A percentile compares a stretch with the other conserved stretches of the same genome.
Evolutionary conservation across 441 rosid species (phyloP).

Genomic region (Populus hybrid): DNA sequence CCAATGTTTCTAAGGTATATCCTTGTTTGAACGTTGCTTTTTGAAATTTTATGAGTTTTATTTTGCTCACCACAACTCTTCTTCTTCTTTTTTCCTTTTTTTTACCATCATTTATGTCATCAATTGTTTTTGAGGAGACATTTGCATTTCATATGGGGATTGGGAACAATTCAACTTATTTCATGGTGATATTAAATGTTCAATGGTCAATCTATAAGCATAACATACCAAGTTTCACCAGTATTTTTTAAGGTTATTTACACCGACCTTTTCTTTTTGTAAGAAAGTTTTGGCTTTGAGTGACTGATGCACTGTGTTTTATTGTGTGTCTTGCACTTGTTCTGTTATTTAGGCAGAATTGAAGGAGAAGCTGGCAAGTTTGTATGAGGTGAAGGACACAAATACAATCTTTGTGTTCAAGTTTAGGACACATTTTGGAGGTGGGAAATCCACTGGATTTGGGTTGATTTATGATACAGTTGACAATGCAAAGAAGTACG

Average conservation of each 20-base stretch:
- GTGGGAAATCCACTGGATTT: constrained; percentile 92
- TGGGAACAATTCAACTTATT: neutral
- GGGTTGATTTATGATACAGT: constrained; percentile 89
- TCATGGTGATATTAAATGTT: neutral
- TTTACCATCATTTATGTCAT: neutral
- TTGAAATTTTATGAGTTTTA: neutral
- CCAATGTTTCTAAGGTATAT: constrained; percentile 85
- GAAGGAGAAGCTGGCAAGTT: constrained; percentile 73
- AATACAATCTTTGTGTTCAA: constrained; percentile 86
- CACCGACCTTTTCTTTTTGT: neutral
- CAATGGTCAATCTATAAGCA: too few relatives aligned
- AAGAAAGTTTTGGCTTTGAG: neutral
- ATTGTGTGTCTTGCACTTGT: neutral
- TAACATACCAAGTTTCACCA: too few relatives aligned
- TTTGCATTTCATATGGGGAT: neutral
- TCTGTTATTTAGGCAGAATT: constrained; percentile 53
- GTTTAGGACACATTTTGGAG: constrained; percentile 91
- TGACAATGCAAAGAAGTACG: constrained; percentile 82
- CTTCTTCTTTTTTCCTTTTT: too few relatives aligned
- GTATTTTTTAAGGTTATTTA: neutral
- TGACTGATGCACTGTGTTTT: neutral
- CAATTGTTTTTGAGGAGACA: neutral
- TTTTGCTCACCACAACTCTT: too few relatives aligned
- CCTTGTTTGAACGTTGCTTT: neutral
- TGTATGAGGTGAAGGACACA: constrained; percentile 85